Evolutionary conservation across 495 filamentous ascomycete genomes (phyloP), one percentile per base, ranked within the genome.

Genomic region (Aspergillus nanangensis): DNA sequence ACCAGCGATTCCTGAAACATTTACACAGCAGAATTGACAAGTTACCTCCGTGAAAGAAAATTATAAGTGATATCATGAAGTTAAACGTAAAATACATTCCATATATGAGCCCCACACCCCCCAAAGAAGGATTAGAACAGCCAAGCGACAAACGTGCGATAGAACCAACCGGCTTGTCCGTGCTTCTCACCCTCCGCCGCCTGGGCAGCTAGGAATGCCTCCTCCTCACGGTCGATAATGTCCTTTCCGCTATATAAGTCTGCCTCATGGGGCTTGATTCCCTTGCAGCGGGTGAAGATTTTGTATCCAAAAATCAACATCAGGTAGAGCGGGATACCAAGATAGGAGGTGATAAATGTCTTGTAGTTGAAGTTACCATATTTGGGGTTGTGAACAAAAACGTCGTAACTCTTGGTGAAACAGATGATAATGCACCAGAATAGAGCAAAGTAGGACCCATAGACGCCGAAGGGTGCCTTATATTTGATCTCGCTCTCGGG

Each of bases 301-400:
- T 90, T 91, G 63, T 87, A 86, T 1, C 85, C 85, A 38, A 80
- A 69, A 58, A 89, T 78, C 57, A 89, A 71, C 41, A 79, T 72
- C 2, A 94, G 53, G 55, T 88, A 94, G 11, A 92, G 66, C 4
- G 85, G 84, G 55, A 94, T 91, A 24, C 87, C 88, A 4, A 90
- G 78, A 55, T 93, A 91, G 4, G 81, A 80, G 0, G 87, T 91
- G 62, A 94, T 77, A 64, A 93, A 93, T 53, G 78, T 85, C 63
- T 82, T 81, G 59, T 83, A 81, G 56, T 81, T 71, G 58, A 82
- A 83, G 33, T 75, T 71, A 9, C 78, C 76, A 42, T 75, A 81
- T 31, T 70, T 66, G 11, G 53, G 29, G 18, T 55, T 64, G 47
- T 70, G 59, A 4, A 74, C 65, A 62, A 90, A 95, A 20, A 87